A percentile compares a stretch with the other conserved stretches of the same genome.
phyloP scores from a whole-genome alignment of 2,329 filamentous ascomycete species.

The Cordyceps militaris region DNA sequence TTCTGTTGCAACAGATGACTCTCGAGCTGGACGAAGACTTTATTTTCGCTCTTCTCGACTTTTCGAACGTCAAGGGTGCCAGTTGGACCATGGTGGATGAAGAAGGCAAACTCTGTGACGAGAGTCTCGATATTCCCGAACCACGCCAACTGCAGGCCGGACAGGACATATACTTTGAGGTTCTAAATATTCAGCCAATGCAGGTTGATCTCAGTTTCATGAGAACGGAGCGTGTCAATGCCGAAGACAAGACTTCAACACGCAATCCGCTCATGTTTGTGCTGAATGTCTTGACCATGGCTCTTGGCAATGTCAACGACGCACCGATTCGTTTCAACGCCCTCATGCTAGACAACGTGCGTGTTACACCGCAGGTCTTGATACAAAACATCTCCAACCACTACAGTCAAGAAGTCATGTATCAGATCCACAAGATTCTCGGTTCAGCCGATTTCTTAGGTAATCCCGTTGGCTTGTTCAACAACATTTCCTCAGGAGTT shows the following conservation, averaged over 20 bases:
- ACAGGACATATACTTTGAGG: conserved; percentile 96
- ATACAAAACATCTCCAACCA: conserved; percentile 84
- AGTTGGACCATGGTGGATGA: conserved; percentile 64
- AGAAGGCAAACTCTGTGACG: conserved; percentile 81
- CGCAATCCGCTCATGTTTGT: conserved; percentile 97
- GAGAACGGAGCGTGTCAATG: conserved; percentile 91
- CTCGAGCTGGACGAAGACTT: conserved; percentile 97
- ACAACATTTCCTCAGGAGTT: conserved; percentile 94
- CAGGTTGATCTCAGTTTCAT: conserved; percentile 96
- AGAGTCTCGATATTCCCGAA: conserved; percentile 84
- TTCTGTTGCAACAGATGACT: conserved; percentile 95
- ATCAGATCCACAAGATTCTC: conserved; percentile 94
- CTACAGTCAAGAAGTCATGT: conserved; percentile 92
- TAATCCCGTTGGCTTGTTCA: conserved; percentile 96
- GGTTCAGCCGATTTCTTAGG: conserved; percentile 96
- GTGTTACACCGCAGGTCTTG: conserved; percentile 78
- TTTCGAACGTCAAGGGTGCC: conserved; percentile 84
- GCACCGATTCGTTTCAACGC: conserved; percentile 91
- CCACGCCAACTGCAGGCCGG: conserved; percentile 76
- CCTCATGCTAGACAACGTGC: conserved; percentile 88
- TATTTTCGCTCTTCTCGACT: conserved; percentile 91
- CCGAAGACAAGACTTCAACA: conserved; percentile 85
- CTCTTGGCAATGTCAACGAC: conserved; percentile 97
- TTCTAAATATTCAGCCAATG: conserved; percentile 96
- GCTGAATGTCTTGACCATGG: conserved; percentile 98